Percentiles rank a stretch among this genome's conserved stretches.
Conservation (phyloP, 495 filamentous ascomycete genomes). For the Elasticomyces elasticus region DNA sequence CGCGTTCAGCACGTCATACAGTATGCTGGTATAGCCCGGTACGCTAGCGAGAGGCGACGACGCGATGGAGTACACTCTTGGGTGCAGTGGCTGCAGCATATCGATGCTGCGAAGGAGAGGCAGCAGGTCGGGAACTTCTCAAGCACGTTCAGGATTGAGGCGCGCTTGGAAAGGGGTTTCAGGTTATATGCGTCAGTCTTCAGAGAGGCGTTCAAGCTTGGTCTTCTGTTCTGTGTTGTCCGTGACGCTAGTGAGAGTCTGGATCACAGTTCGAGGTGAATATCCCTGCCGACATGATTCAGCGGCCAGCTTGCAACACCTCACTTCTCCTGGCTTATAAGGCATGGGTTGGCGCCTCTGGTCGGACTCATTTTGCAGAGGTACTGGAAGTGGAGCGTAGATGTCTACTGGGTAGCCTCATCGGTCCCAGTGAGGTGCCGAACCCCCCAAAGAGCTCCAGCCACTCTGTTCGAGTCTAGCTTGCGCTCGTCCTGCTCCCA, state of each 20-base stretch:
- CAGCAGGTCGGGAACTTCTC: conserved; percentile 46
- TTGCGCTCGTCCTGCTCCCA: not conserved
- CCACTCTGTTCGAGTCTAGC: not conserved
- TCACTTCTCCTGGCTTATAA: no score
- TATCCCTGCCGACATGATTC: no score
- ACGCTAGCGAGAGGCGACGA: conserved; percentile 53
- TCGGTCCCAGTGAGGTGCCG: no score
- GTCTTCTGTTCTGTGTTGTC: not conserved
- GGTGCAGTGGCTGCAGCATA: conserved; percentile 64
- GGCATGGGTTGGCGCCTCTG: no score
- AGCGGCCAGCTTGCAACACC: no score
- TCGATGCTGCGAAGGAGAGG: conserved; percentile 51
- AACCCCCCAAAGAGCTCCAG: no score
- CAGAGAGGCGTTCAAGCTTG: not conserved
- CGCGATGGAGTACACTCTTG: conserved; percentile 71
- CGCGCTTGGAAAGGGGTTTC: conserved; percentile 47
- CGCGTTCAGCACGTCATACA: conserved; percentile 52
- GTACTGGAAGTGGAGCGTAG: no score
- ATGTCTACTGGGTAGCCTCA: no score
- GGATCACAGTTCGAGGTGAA: no score
- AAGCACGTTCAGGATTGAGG: conserved; percentile 56
- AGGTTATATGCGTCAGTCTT: conserved; percentile 33
- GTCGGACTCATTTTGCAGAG: no score
- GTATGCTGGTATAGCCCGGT: conserved; percentile 49
- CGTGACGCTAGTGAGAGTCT: not conserved